Evolutionary conservation across 1,284 basidiomycete genomes (phyloP), one percentile per base, ranked within the genome.

Genomic region (Rhizoctonia solani): DNA sequence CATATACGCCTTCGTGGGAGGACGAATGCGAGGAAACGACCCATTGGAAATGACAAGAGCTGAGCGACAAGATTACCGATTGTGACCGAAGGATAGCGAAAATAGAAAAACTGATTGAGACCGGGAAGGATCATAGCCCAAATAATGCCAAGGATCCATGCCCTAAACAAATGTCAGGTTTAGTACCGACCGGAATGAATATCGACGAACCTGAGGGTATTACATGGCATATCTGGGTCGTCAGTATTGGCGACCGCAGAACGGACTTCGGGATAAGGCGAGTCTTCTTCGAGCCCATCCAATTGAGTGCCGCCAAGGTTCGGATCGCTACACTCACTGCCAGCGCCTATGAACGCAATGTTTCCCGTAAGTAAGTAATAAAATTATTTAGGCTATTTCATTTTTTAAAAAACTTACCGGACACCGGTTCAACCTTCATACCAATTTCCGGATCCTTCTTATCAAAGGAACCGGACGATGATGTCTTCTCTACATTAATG

Each of bases 1-100:
- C 86, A 80, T 16, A 87, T 77, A 69, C 75, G 74, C 71, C 79
- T 78, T 34, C 76, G 75, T 21, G 86, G 89, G 55, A 88, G 72
- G 49, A 82, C 73, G 9, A 77, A 77, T 3, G 83, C 80, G 80
- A 82, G 83, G 11, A 77, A 72, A 19, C 79, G 74, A 19, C 82
- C 83, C 42, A 85, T 76, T 0, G 89, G 89, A 72, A 87, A 80
- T 1, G 77, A 72, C 3, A 79, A 69, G 37, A 74, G 61, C 19
- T 74, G 74, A 1, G 79, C 79, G 14, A 81, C 68, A 6, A 79
- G 63, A 66, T 79, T 78, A 52, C 79, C 78, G 46, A 77, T 71
- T 3, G 63, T 47, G 44, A 72, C 59, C 74, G 77, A 42, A 75
- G 76, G 68, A 78, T 72, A 41, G 76, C 74, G 19, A 77, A 77